A percentile compares a stretch with the other conserved stretches of the same genome.
These are phyloP conservation scores for Solanum raphanifolium DNA, from an alignment of 257 asterid species.

Conservation along the genomic window DNA sequence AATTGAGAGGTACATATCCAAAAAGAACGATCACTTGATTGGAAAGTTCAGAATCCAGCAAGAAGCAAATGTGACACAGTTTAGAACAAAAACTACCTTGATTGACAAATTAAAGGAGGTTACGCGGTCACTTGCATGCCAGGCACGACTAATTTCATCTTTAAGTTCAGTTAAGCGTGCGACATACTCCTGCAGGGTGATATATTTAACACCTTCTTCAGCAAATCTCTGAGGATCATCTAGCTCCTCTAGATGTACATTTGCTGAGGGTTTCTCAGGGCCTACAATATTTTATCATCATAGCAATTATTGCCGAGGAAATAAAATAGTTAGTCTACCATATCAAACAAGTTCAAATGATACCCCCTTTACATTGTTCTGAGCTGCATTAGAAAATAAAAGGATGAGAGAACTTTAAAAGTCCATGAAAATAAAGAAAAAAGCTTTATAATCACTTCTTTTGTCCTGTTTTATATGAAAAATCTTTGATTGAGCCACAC, in stretches of 20 bases:
- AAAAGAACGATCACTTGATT: background rate
- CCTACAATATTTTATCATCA: constrained; percentile 26
- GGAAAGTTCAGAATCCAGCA: background rate
- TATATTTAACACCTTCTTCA: constrained; percentile 42
- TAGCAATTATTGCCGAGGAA: background rate
- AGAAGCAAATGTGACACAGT: background rate
- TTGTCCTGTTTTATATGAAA: background rate
- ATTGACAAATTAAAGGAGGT: constrained; percentile 73
- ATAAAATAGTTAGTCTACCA: background rate
- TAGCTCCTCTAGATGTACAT: constrained; percentile 47
- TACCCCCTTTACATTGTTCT: background rate
- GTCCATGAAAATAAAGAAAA: background rate
- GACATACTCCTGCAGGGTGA: constrained; percentile 64
- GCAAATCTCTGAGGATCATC: constrained; percentile 37
- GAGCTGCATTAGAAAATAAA: background rate
- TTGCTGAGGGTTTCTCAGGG: constrained; percentile 29
- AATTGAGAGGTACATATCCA: background rate
- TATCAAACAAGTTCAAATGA: background rate
- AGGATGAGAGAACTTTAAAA: background rate
- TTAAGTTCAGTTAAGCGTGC: constrained; percentile 57
- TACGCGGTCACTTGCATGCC: constrained; percentile 67
- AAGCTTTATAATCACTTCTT: background rate
- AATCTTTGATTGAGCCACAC: background rate
- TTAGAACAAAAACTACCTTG: constrained; percentile 39
- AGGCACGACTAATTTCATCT: constrained; percentile 56